Evolutionary conservation across 768 basidiomycete genomes (phyloP).

Genomic region (Lentinus brumalis): DNA sequence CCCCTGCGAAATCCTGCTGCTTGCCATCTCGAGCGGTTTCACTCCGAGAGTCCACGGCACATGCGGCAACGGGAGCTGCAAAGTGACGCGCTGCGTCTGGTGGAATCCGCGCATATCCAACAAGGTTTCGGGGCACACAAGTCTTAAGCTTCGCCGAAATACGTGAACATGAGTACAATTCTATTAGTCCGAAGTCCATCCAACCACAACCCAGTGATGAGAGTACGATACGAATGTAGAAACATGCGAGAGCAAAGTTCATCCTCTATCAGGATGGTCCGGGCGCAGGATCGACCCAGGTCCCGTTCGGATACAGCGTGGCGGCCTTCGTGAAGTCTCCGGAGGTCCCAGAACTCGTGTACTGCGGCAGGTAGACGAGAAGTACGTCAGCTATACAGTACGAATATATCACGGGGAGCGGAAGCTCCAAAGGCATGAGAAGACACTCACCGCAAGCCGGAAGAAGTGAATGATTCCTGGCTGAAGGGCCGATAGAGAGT

Average conservation of each 20-base stretch:
- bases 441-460: constrained; percentile 67
- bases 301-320: constrained; percentile 75
- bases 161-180: constrained; percentile 15
- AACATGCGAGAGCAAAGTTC: constrained; percentile 1
- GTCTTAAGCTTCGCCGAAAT: constrained; percentile 1
- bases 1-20: neutral
- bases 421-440: neutral
- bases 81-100: neutral
- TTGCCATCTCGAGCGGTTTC: neutral
- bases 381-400: constrained; percentile 8
- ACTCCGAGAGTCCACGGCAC: neutral
- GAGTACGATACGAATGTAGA: neutral
- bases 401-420: neutral
- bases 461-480: constrained; percentile 72
- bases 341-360: constrained; percentile 40
- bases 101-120: no score
- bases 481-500: constrained; percentile 64
- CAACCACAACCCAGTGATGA: constrained; percentile 8
- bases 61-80: neutral
- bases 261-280: constrained; percentile 61
- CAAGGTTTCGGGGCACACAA: neutral
- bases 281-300: constrained; percentile 72
- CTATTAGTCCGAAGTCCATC: constrained; percentile 12
- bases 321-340: constrained; percentile 86
- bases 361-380: constrained; percentile 39